phyloP scores from a whole-genome alignment of 2,329 filamentous ascomycete species.

The Neonectria sp. region DNA sequence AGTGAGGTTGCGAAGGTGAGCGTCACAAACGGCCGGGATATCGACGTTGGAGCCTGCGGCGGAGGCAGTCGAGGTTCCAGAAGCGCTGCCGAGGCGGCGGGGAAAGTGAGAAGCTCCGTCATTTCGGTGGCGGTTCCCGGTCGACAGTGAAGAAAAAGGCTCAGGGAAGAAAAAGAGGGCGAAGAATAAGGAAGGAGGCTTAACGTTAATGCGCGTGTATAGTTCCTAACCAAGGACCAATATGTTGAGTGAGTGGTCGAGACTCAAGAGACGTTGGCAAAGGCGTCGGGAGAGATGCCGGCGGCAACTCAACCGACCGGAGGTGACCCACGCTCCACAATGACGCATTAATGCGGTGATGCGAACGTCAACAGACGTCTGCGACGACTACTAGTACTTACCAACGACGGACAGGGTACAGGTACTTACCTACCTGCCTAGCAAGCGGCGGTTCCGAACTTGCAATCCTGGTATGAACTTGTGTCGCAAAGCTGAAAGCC shows the following conservation, averaged over 20 bases:
- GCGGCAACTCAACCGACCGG: conserved; percentile 30
- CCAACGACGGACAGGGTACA: not conserved
- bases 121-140: conserved; percentile 40
- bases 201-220: conserved; percentile 1
- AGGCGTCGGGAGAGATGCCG: conserved; percentile 30
- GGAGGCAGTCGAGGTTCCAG: conserved; percentile 54
- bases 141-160: not conserved
- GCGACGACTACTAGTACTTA: not conserved
- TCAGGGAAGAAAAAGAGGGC: not conserved
- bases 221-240: conserved; percentile 19
- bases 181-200: conserved; percentile 7
- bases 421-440: not conserved
- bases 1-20: conserved; percentile 94
- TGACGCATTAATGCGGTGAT: not conserved
- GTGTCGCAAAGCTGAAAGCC: not conserved
- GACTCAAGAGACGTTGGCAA: conserved; percentile 12
- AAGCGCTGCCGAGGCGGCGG: conserved; percentile 48
- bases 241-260: conserved; percentile 13
- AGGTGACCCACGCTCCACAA: conserved; percentile 9
- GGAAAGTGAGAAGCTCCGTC: conserved; percentile 54
- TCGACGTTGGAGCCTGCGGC: conserved; percentile 5
- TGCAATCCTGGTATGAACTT: not conserved
- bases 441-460: not conserved
- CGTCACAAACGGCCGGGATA: conserved; percentile 71
- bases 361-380: not conserved